phyloP scores from a whole-genome alignment of 2,329 filamentous ascomycete species.

The Aureobasidium uvarum region DNA sequence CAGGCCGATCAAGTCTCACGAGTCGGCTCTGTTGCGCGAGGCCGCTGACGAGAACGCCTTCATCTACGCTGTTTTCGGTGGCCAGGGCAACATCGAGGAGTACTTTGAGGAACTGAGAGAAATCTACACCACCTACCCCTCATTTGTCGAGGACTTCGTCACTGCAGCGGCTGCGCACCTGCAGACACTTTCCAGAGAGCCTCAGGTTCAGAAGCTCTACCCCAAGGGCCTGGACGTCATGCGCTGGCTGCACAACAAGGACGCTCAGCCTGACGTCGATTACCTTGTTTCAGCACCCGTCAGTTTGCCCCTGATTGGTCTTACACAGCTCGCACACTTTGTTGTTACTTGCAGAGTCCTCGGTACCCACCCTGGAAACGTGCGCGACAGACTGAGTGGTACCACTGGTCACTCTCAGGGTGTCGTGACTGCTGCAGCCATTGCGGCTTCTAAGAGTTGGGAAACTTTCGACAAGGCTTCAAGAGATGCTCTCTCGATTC shows the following conservation, averaged over 20 bases:
- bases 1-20: constrained; percentile 83
- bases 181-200: constrained; percentile 77
- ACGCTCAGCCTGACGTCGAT: constrained; percentile 87
- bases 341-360: constrained; percentile 89
- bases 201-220: constrained; percentile 90
- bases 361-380: constrained; percentile 82
- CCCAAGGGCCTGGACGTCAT: constrained; percentile 95
- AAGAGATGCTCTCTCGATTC: constrained; percentile 78
- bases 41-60: constrained; percentile 78
- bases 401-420: constrained; percentile 97
- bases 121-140: constrained; percentile 85
- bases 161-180: constrained; percentile 78
- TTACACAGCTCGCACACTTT: constrained; percentile 95
- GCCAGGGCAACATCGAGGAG: constrained; percentile 98
- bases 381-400: constrained; percentile 80
- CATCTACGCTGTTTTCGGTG: constrained; percentile 93
- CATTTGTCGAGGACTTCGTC: constrained; percentile 85
- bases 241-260: constrained; percentile 84
- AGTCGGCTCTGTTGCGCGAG: constrained; percentile 88
- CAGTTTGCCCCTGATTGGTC: constrained; percentile 91
- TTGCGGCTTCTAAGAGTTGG: constrained; percentile 88
- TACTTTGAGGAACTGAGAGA: constrained; percentile 97
- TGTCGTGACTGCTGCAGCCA: constrained; percentile 87
- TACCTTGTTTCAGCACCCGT: constrained; percentile 94
- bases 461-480: constrained; percentile 82